These are phyloP conservation scores for Pythium biforme DNA, from an alignment of 352 stramenopile species.

Conservation along the genomic window DNA sequence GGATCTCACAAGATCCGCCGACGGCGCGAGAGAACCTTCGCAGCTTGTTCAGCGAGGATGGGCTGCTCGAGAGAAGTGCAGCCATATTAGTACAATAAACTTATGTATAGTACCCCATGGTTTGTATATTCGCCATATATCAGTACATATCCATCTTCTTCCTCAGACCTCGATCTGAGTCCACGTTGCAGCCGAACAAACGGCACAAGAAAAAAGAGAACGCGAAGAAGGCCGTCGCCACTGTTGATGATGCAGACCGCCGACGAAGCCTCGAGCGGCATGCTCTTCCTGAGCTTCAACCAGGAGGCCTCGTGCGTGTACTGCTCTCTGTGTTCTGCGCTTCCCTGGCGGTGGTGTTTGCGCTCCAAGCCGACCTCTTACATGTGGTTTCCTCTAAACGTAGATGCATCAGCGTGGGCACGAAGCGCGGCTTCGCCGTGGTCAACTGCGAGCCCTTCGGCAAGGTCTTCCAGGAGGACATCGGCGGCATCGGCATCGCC, in stretches of 20 bases:
- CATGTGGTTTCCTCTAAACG: neutral
- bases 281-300: slow-evolving; percentile 92
- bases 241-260: slow-evolving; percentile 41
- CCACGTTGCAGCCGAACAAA: neutral
- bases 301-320: slow-evolving; percentile 88
- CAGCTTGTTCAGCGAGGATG: no score
- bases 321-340: no score
- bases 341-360: no score
- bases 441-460: slow-evolving; percentile 93
- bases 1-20: no score
- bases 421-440: slow-evolving; percentile 83
- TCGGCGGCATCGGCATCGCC: slow-evolving; percentile 87
- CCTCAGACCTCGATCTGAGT: neutral
- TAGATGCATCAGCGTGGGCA: slow-evolving; percentile 90
- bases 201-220: neutral
- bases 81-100: neutral
- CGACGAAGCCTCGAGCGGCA: slow-evolving; percentile 46
- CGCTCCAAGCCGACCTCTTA: no score
- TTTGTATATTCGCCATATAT: neutral
- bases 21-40: no score
- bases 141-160: neutral
- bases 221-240: no score
- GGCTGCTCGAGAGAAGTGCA: neutral
- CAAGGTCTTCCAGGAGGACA: slow-evolving; percentile 84
- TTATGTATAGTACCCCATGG: neutral